Conservation (phyloP, 2,329 filamentous ascomycete species). For the Volutella citrinella region DNA sequence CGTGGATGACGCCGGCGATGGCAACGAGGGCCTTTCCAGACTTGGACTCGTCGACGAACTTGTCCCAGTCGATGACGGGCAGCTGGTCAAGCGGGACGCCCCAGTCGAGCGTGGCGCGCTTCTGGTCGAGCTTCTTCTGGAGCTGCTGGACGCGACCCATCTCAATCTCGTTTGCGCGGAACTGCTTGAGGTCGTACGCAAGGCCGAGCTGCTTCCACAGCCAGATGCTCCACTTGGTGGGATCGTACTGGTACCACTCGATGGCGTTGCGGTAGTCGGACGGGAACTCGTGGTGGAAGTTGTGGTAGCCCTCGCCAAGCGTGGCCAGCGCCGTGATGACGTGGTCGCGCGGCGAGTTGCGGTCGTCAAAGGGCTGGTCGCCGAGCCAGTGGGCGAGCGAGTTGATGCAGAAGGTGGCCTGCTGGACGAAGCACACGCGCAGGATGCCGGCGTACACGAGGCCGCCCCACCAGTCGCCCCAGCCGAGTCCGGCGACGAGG, state of each 20-base stretch:
- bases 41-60: slow-evolving; percentile 75
- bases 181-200: slow-evolving; percentile 85
- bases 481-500: slow-evolving; percentile 71
- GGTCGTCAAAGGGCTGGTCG: slow-evolving; percentile 89
- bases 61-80: slow-evolving; percentile 82
- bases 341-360: slow-evolving; percentile 86
- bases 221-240: slow-evolving; percentile 89
- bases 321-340: slow-evolving; percentile 82
- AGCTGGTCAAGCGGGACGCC: slow-evolving; percentile 81
- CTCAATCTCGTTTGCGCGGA: slow-evolving; percentile 88
- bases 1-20: slow-evolving; percentile 82
- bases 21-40: slow-evolving; percentile 72
- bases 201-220: slow-evolving; percentile 79
- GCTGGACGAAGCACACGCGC: slow-evolving; percentile 85
- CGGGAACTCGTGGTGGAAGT: slow-evolving; percentile 94
- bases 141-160: slow-evolving; percentile 85
- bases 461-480: slow-evolving; percentile 78
- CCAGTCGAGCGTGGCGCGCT: slow-evolving; percentile 80
- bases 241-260: slow-evolving; percentile 87
- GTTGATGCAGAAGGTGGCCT: slow-evolving; percentile 92
- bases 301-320: slow-evolving; percentile 87
- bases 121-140: slow-evolving; percentile 91
- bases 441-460: slow-evolving; percentile 84
- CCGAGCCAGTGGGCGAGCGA: slow-evolving; percentile 90
- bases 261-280: slow-evolving; percentile 92